Evolutionary conservation across 2,329 filamentous ascomycete genomes (phyloP).

Genomic region (Penicillium expansum): DNA sequence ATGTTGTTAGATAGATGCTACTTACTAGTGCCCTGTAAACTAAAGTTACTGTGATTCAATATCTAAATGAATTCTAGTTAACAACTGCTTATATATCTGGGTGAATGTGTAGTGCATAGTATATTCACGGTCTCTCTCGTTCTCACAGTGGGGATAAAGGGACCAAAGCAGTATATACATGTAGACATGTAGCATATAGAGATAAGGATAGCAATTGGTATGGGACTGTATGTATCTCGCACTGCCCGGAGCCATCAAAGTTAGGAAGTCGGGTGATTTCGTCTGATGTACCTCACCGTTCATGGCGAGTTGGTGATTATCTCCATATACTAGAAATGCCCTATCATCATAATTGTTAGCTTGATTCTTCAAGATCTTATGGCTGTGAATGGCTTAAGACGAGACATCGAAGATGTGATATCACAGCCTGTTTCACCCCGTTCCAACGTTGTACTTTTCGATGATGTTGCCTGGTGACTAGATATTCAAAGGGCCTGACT

Average conservation of each 20-base stretch:
- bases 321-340: background rate
- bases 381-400: background rate
- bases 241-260: no score
- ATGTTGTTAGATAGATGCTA: background rate
- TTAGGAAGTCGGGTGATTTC: no score
- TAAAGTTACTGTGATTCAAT: no score
- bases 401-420: background rate
- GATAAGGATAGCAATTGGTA: background rate
- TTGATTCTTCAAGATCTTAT: background rate
- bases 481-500: background rate
- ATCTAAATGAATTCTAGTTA: no score
- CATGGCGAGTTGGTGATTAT: background rate
- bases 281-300: background rate
- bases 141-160: no score
- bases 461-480: background rate
- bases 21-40: no score
- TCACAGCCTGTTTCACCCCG: background rate
- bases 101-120: no score
- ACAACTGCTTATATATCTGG: no score
- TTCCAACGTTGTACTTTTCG: background rate
- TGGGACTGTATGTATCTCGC: background rate
- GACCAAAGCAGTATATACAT: no score
- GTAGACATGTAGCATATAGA: no score
- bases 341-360: background rate
- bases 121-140: no score